These are phyloP conservation scores for Coniochaeta sp. DNA, from an alignment of 2,329 filamentous ascomycete genomes.

Conservation along the genomic window DNA sequence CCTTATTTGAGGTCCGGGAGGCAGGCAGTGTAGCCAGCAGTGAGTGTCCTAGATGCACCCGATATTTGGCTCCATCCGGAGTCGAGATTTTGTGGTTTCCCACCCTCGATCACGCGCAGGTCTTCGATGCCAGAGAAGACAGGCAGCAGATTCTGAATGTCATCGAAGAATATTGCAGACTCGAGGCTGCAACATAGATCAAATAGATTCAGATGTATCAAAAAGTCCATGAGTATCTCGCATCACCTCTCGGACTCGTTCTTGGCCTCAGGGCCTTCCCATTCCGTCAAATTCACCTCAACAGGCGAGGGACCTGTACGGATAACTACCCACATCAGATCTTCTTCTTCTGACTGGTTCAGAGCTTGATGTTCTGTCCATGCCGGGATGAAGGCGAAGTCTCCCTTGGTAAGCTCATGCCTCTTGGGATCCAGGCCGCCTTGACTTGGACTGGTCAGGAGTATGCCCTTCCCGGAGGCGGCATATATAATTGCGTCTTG, in stretches of 20 bases:
- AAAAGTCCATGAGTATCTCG: background rate
- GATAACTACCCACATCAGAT: conserved; percentile 59
- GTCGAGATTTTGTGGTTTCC: conserved; percentile 55
- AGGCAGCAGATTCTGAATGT: conserved; percentile 7
- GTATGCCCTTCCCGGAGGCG: conserved; percentile 50
- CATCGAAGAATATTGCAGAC: conserved; percentile 14
- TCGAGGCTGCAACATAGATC: background rate
- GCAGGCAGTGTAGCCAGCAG: conserved; percentile 14
- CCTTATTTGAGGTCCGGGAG: conserved; percentile 13
- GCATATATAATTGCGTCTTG: conserved; percentile 63
- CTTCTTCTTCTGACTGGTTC: conserved; percentile 53
- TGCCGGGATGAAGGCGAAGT: conserved; percentile 63
- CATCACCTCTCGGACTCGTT: background rate
- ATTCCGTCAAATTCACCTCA: conserved; percentile 55
- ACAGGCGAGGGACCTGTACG: conserved; percentile 53
- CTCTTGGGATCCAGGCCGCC: conserved; percentile 42
- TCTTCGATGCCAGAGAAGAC: conserved; percentile 35
- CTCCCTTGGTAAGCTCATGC: conserved; percentile 51
- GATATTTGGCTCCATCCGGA: conserved; percentile 21
- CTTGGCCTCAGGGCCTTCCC: conserved; percentile 43
- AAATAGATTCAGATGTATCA: background rate
- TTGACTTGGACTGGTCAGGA: conserved; percentile 45
- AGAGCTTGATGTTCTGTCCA: conserved; percentile 64
- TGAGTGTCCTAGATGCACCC: conserved; percentile 1
- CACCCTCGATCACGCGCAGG: conserved; percentile 56